Evolutionary conservation across 1,284 basidiomycete species (phyloP), one percentile per base, ranked within the genome.

Genomic region (Cryptococcus deneoformans): DNA sequence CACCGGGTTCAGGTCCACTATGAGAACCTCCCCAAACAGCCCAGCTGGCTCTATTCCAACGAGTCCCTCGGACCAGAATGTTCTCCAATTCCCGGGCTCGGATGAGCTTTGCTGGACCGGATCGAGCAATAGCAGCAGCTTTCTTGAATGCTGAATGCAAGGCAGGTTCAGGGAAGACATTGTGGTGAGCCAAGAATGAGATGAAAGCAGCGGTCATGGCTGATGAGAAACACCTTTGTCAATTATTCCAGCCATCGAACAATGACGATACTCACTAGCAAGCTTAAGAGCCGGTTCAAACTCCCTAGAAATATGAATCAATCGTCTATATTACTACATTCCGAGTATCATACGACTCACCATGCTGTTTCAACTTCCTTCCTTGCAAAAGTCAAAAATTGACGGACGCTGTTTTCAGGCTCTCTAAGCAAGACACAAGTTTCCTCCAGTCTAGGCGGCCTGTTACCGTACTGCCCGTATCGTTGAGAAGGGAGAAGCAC

Each of bases 361-460:
- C 69, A 71, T 38, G 63, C 66, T 11, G 68, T 58, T 44, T 71
- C 70, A 0, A 65, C 61, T 47, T 71, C 67, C 16, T 61, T 63
- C 10, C 70, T 56, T 3, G 69, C 69, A 2, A 71, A 58, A 20
- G 70, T 68, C n/a, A 76, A 59, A 44, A 73, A 65, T 2, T 71
- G 67, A 11, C 74, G 66, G 0, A 73, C 61, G n/a, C 65, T 56
- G 2, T 45, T 58, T 16, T 68, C 66, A 1, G 74, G 63, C 8
- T 59, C 46, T 3, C 56, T 62, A 9, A 76, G 57, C 1, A 76
- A 63, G 1, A 65, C 59, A 51, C 72, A 75, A 6, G 57, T 48
- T 52, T 74, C 71, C 5, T 64, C 60, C 6, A 38, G n/a, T 20
- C 43, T 24, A 52, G 40, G 40, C 40, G 12, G 16, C 16, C 40